Conservation (phyloP, 164 flowering plant genomes). For the Vitis rupestris region DNA sequence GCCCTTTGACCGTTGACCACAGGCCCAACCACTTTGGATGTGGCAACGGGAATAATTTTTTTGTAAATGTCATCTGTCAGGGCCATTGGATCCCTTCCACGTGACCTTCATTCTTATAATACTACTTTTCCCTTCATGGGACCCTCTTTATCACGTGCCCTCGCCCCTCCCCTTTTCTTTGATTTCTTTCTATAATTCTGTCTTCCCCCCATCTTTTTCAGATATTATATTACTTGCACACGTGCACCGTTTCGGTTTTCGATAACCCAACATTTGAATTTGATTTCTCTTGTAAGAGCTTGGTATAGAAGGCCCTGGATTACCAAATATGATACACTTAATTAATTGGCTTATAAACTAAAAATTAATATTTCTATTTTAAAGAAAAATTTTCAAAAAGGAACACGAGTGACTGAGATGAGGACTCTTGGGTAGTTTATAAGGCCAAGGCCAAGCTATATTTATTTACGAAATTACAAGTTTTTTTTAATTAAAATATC, state of each 20-base stretch:
- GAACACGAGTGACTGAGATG: no score
- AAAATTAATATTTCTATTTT: no score
- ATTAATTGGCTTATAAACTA: no score
- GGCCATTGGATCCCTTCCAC: slow-evolving; percentile 44
- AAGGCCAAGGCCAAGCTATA: not conserved
- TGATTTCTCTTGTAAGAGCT: no score
- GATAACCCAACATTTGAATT: slow-evolving; percentile 4
- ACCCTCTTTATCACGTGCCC: slow-evolving; percentile 24
- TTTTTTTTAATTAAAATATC: no score
- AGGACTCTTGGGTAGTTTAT: no score
- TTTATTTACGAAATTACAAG: not conserved
- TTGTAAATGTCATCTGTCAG: not conserved
- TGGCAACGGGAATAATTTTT: not conserved
- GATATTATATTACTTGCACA: not conserved
- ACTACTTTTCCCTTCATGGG: slow-evolving; percentile 24
- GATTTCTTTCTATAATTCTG: not conserved
- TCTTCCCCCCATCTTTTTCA: no score
- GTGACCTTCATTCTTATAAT: slow-evolving; percentile 26
- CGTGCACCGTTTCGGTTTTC: slow-evolving; percentile 10
- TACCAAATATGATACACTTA: no score
- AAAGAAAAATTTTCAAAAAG: no score
- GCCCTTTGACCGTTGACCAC: slow-evolving; percentile 42
- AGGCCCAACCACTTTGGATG: not conserved
- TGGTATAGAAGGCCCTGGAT: no score
- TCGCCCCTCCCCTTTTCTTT: not conserved